Conservation (phyloP, 2,329 filamentous ascomycete genomes). For the Colletotrichum orbiculare region DNA sequence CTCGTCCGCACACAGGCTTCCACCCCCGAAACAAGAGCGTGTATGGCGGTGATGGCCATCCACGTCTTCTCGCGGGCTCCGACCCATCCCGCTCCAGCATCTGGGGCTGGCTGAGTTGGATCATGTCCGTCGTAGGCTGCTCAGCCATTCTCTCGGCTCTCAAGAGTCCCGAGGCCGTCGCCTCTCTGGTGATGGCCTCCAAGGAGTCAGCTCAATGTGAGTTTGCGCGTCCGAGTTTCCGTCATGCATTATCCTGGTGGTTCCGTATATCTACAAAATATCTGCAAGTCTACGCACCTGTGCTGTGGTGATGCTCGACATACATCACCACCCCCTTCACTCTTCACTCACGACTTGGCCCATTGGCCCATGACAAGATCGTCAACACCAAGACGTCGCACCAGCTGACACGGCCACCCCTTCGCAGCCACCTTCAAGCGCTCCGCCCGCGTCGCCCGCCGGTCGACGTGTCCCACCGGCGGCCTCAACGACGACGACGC, state of each 20-base stretch:
- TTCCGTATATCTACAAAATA: too few species aligned
- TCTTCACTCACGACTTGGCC: background rate
- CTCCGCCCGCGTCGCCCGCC: constrained; percentile 21
- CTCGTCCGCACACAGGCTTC: constrained; percentile 2
- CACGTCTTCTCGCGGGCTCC: constrained; percentile 44
- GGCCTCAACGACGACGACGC: constrained; percentile 45
- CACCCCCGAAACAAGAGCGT: constrained; percentile 36
- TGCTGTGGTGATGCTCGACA: too few species aligned
- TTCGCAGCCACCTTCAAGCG: constrained; percentile 17
- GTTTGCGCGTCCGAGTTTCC: background rate
- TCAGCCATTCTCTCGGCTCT: constrained; percentile 44
- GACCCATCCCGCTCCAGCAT: constrained; percentile 43
- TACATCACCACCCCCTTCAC: background rate
- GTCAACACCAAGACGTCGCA: background rate
- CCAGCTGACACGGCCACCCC: too few species aligned
- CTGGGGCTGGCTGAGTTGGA: constrained; percentile 55
- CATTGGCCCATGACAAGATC: background rate
- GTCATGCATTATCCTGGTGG: background rate
- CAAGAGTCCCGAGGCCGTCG: constrained; percentile 35
- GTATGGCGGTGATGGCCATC: constrained; percentile 55
- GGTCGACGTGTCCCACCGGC: constrained; percentile 41
- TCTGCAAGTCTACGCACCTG: too few species aligned
- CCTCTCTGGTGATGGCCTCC: constrained; percentile 26
- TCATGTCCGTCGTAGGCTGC: constrained; percentile 53
- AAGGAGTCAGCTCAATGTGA: constrained; percentile 16